Evolutionary conservation across 345 rosid species (phyloP).

Genomic region (Lumnitzera littorea): DNA sequence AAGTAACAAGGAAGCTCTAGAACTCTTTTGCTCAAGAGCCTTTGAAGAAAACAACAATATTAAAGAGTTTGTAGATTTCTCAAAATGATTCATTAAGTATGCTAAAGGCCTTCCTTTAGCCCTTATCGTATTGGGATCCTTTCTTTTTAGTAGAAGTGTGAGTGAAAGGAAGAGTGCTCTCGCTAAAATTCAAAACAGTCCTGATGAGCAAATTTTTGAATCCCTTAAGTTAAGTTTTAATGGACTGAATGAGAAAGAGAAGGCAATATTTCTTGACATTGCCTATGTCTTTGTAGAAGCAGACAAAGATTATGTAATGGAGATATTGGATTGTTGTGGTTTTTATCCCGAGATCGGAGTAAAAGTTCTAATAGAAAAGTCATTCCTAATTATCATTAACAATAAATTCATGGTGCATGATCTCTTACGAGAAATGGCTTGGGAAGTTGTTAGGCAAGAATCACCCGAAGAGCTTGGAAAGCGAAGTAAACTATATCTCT

Average conservation of each 20-base stretch:
- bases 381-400: background rate
- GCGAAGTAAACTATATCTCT: background rate
- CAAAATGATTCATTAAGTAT: background rate
- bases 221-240: background rate
- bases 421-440: background rate
- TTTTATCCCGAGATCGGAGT: background rate
- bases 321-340: background rate
- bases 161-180: background rate
- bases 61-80: background rate
- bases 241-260: background rate
- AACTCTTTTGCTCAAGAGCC: conserved; percentile 1
- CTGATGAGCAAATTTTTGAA: background rate
- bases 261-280: background rate
- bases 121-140: background rate
- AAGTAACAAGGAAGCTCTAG: background rate
- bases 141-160: background rate
- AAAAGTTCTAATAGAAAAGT: accelerated
- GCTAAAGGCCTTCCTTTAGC: background rate
- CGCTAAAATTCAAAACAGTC: background rate
- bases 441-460: background rate
- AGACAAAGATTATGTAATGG: background rate
- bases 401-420: background rate
- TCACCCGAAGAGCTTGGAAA: background rate
- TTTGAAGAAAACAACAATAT: background rate
- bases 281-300: background rate